Evolutionary conservation across 768 basidiomycete genomes (phyloP).

Genomic region (Termitomyces sp.): DNA sequence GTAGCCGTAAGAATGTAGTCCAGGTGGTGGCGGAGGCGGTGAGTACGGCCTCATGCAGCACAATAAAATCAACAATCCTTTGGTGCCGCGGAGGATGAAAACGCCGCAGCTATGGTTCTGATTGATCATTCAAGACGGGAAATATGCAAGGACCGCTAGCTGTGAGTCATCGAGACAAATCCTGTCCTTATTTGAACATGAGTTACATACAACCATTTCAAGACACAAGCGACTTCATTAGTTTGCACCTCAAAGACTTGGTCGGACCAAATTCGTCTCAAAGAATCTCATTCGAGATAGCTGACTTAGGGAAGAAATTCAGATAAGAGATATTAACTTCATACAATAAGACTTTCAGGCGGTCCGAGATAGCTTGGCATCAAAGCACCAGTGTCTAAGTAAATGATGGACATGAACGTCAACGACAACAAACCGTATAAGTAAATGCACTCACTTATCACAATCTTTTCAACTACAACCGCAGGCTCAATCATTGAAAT

Average conservation of each 20-base stretch:
- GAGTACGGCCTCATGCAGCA: neutral
- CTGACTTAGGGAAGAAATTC: neutral
- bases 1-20: neutral
- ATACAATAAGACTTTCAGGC: slow-evolving; percentile 39
- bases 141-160: neutral
- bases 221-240: neutral
- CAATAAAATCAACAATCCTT: neutral
- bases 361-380: slow-evolving; percentile 56
- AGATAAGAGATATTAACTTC: neutral
- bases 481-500: slow-evolving; percentile 54
- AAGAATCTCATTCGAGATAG: neutral
- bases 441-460: slow-evolving; percentile 38
- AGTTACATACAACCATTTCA: neutral
- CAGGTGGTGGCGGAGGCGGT: neutral
- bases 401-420: neutral
- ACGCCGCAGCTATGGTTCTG: neutral
- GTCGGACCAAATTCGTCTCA: too few species aligned
- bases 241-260: neutral
- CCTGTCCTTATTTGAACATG: neutral
- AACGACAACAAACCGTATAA: neutral
- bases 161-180: neutral
- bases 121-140: neutral
- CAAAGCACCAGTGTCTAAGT: slow-evolving; percentile 49
- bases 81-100: neutral
- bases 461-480: slow-evolving; percentile 58